Conservation (phyloP, 495 filamentous ascomycete species). For the Penicillium odoratum region DNA sequence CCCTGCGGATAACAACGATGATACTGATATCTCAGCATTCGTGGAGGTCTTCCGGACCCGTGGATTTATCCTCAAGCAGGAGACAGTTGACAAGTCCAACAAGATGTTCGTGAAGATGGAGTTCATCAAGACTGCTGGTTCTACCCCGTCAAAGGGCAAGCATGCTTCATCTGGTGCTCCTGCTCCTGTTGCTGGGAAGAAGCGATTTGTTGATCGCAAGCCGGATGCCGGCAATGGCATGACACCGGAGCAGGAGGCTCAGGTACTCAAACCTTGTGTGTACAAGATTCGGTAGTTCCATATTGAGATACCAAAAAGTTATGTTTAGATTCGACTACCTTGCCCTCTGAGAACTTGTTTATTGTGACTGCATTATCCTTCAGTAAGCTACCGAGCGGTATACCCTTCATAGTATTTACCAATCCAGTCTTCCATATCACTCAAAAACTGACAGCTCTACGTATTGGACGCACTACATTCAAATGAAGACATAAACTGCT, state of each 20-base stretch:
- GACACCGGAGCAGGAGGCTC: conserved; percentile 56
- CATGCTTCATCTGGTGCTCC: conserved; percentile 47
- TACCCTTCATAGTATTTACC: neutral
- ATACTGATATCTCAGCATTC: conserved; percentile 87
- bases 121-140: conserved; percentile 73
- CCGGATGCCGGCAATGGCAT: conserved; percentile 54
- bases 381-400: neutral
- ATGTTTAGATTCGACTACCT: neutral
- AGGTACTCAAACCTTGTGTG: conserved; percentile 90
- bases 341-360: neutral
- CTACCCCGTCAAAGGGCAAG: conserved; percentile 66
- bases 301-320: conserved; percentile 1
- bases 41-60: conserved; percentile 74
- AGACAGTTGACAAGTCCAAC: conserved; percentile 76
- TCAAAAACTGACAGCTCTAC: neutral
- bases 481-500: conserved; percentile 8
- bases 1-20: conserved; percentile 41
- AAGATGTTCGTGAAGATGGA: conserved; percentile 98
- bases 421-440: neutral
- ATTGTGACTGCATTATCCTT: neutral
- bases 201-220: conserved; percentile 57
- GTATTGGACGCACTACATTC: neutral
- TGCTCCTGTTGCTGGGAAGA: conserved; percentile 47
- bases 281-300: conserved; percentile 78
- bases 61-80: conserved; percentile 70